Conservation (phyloP, 1,284 basidiomycete genomes). For the Rhodofomes roseus region DNA sequence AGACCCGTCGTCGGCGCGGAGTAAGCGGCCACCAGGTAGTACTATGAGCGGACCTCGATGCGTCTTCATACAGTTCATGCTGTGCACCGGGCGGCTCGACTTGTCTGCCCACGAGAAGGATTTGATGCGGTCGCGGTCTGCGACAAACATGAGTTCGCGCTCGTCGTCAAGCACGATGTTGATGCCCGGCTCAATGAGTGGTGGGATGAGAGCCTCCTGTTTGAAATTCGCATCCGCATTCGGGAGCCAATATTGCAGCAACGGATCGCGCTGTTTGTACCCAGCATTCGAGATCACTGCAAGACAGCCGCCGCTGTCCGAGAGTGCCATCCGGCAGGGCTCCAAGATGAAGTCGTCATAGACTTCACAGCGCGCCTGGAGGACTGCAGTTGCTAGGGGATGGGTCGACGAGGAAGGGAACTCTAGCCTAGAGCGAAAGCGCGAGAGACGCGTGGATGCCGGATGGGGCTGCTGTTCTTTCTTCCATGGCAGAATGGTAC, state of each 20-base stretch:
- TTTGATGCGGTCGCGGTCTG: conserved; percentile 24
- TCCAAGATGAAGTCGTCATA: conserved; percentile 13
- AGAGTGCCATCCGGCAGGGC: conserved; percentile 24
- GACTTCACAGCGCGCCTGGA: conserved; percentile 37
- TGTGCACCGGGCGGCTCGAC: background rate
- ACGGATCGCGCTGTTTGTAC: conserved; percentile 34
- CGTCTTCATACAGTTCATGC: conserved; percentile 24
- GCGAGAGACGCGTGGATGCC: conserved; percentile 28
- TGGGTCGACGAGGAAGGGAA: conserved; percentile 14
- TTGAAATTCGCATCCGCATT: conserved; percentile 1
- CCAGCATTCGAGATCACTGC: conserved; percentile 27
- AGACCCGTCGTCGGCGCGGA: conserved; percentile 29
- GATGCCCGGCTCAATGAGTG: conserved; percentile 14
- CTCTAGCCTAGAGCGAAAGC: conserved; percentile 26
- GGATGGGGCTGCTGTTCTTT: background rate
- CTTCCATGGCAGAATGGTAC: background rate
- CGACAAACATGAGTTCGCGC: conserved; percentile 22
- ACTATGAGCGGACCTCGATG: conserved; percentile 30
- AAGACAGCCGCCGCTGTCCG: conserved; percentile 26
- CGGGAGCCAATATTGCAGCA: conserved; percentile 26
- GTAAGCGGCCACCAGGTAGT: conserved; percentile 23
- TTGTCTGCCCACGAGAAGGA: conserved; percentile 16
- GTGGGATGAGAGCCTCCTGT: conserved; percentile 8
- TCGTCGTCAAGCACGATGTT: conserved; percentile 18
- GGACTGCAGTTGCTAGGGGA: conserved; percentile 27